phyloP scores from a whole-genome alignment of 2,329 filamentous ascomycete species.

The Fonsecaea monophora region DNA sequence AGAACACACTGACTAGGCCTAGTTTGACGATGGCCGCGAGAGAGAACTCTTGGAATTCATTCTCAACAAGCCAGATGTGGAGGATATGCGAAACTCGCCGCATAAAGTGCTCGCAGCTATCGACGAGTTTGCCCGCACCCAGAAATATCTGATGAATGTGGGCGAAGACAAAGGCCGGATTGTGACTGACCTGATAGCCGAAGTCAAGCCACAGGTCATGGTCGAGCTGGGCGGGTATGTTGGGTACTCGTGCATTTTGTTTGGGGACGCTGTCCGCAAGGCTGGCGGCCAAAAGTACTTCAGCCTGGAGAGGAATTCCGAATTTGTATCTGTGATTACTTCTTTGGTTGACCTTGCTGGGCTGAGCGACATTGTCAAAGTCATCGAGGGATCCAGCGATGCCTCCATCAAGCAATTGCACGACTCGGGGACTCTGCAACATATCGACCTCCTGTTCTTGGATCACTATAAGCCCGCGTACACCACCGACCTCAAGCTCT shows the following conservation, averaged over 20 bases:
- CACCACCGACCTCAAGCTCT: conserved; percentile 75
- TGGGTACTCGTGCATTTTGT: conserved; percentile 80
- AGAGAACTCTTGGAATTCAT: conserved; percentile 75
- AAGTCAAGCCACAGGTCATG: conserved; percentile 71
- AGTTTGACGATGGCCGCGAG: conserved; percentile 75
- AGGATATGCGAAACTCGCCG: conserved; percentile 69
- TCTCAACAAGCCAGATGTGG: conserved; percentile 66
- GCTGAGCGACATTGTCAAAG: conserved; percentile 71
- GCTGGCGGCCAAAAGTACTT: conserved; percentile 71
- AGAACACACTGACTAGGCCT: not conserved
- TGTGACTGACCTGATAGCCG: conserved; percentile 70
- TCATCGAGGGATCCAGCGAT: conserved; percentile 73
- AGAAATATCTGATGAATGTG: conserved; percentile 81
- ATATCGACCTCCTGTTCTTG: conserved; percentile 76
- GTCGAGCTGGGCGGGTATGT: conserved; percentile 82
- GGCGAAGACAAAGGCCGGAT: conserved; percentile 76
- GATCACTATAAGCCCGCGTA: conserved; percentile 84
- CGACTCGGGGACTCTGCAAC: conserved; percentile 58
- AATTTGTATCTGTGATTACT: conserved; percentile 73
- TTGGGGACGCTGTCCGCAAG: conserved; percentile 69
- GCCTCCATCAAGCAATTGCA: conserved; percentile 69
- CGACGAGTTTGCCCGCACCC: conserved; percentile 70
- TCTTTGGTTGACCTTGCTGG: conserved; percentile 77
- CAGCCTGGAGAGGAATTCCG: conserved; percentile 75
- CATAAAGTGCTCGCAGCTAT: conserved; percentile 70